Evolutionary conservation across 306 rosid genomes (phyloP).

Genomic region (Fagus sylvatica): DNA sequence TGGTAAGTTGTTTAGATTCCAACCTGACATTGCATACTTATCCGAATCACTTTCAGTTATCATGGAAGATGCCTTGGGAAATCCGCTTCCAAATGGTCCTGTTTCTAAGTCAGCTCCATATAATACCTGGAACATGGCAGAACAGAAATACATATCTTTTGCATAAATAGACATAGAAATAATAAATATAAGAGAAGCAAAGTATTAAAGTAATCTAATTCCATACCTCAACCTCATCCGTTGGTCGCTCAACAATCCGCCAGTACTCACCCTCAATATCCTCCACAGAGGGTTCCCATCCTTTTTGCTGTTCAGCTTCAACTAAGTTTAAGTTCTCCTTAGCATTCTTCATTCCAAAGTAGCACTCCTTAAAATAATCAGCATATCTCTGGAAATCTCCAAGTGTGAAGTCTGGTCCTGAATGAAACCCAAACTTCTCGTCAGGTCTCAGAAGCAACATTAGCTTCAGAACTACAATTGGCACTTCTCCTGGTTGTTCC

Average conservation of each 20-base stretch:
- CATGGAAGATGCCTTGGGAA: slow-evolving; percentile 67
- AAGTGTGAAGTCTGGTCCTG: slow-evolving; percentile 77
- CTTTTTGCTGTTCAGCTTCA: slow-evolving; percentile 30
- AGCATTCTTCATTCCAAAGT: slow-evolving; percentile 57
- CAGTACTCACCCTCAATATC: slow-evolving; percentile 98
- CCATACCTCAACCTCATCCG: slow-evolving; percentile 90
- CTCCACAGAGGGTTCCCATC: slow-evolving; percentile 63
- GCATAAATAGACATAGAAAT: slow-evolving; percentile 1
- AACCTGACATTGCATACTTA: slow-evolving; percentile 69
- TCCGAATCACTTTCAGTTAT: slow-evolving; percentile 38
- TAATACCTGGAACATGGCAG: slow-evolving; percentile 57
- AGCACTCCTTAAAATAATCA: slow-evolving; percentile 60
- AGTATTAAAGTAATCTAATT: slow-evolving; percentile 2
- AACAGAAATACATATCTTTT: slow-evolving; percentile 21
- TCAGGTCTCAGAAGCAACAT: slow-evolving; percentile 51
- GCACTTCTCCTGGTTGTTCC: slow-evolving; percentile 51
- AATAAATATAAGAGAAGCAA: slow-evolving; percentile 10
- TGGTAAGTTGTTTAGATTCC: slow-evolving; percentile 90
- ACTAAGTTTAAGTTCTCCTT: slow-evolving; percentile 30
- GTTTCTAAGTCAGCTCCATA: slow-evolving; percentile 98
- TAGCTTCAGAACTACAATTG: slow-evolving; percentile 53
- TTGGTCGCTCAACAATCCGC: slow-evolving; percentile 86
- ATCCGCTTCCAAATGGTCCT: slow-evolving; percentile 85
- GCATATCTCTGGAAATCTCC: slow-evolving; percentile 66
- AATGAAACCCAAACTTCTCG: slow-evolving; percentile 81